Evolutionary conservation across 2,329 filamentous ascomycete genomes (phyloP), one percentile per base, ranked within the genome.

Genomic region (Penicillium sp.): DNA sequence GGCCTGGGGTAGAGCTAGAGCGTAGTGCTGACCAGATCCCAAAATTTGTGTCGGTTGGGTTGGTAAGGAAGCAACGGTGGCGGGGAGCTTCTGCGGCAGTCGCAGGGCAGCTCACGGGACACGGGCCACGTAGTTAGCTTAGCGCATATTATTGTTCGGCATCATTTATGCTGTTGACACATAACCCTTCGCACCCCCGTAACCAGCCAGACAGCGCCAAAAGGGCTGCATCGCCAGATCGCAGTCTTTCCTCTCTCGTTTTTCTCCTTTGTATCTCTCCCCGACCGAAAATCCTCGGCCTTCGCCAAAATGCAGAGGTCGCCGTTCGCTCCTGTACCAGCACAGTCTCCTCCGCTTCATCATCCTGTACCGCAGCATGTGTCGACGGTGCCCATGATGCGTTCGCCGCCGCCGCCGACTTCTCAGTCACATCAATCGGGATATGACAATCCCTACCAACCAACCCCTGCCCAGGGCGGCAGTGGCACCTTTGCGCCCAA

Each of bases 331-430:
- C 89, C 92, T 69, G 80, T 83, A 63, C 84, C 84, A 28, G 84
- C 85, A 59, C 84, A 87, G 66, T 96, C 91, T 70, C 93, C 92
- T 71, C 92, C 93, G 63, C 86, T 97, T 66, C 94, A 97, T 76
- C 94, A 97, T 73, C 94, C 94, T 58, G 91, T 97, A 58, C 94
- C 94, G 61, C 94, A 99, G 76, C 94, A 99, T 81, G 93, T 97
- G 68, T 97, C 94, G 70, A 96, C 92, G 58, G 94, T 99, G 50
- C 94, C 94, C 46, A 94, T 97, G 78, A 86, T 99, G 72, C 87
- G 95, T 74, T 97, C 94, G 58, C 94, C 94, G 60, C 93, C 91
- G 60, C 92, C 90, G 38, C 92, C 90, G 38, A 81, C 82, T 52
- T 90, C 91, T 62, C 88, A 90, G 68, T 83, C 86, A 61, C 84